Evolutionary conservation across 2,329 filamentous ascomycete genomes (phyloP), one percentile per base, ranked within the genome.

Genomic region (Pseudopithomyces maydicus): DNA sequence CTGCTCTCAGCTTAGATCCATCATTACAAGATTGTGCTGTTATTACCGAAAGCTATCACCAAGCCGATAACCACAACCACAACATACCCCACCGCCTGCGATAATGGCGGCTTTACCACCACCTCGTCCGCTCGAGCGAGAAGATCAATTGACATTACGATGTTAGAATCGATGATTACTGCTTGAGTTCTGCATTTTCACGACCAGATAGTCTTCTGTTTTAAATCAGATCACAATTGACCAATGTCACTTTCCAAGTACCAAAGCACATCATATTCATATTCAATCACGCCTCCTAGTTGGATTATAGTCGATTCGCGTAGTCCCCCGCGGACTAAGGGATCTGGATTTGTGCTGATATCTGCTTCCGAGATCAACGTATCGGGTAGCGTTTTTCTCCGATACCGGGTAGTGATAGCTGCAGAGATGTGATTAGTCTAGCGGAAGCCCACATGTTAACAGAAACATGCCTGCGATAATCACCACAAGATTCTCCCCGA

Each of bases 61-160:
- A 79, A 57, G 4, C 78, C 78, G 17, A 80, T 62, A 0, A 74
- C 71, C 0, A 80, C 76, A 1, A 80, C 77, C 12, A 80, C 70
- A 3, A 78, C 63, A 68, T 80, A 80, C 6, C 78, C 78, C 45
- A 77, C 77, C 2, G 74, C 74, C 55, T 68, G 64, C 36, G 62
- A 64, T 19, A 68, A 49, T 17, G 64, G 64, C 19, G 65, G 64
- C 17, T 63, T 52, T n/a, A 64, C 58, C 29, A 58, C 58, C 12
- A 56, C 56, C 20, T 56, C 56, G n/a, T 52, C 52, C 48, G 56
- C 54, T 20, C 56, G 51, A 51, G 12, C 42, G 14, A 56, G 15
- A 26, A 47, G 44, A 26, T 47, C 44, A 17, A 20, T 35, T 36
- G 44, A 26, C 44, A 47, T 47, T 2, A 29, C n/a, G 33, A 3